A percentile compares a stretch with the other conserved stretches of the same genome.
phyloP scores from a whole-genome alignment of 345 rosid genomes.

The Carallia pectinifolia region DNA sequence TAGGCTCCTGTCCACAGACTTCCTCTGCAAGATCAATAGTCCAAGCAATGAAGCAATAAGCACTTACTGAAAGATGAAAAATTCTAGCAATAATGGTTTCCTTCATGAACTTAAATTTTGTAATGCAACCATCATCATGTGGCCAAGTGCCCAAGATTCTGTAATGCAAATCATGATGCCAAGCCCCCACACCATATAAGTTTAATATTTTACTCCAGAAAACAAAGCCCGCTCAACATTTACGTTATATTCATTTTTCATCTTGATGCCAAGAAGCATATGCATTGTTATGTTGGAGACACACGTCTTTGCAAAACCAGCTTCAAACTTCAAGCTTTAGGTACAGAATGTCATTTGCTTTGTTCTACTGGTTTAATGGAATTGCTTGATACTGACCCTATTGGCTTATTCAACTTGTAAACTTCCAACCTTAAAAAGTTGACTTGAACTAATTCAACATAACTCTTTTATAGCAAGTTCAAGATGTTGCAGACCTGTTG shows the following conservation, averaged over 20 bases:
- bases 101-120: not conserved
- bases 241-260: not conserved
- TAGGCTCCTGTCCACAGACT: constrained; percentile 90
- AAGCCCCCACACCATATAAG: not conserved
- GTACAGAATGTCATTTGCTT: too few species aligned
- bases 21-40: constrained; percentile 47
- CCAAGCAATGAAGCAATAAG: constrained; percentile 9
- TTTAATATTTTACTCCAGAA: not conserved
- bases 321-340: too few species aligned
- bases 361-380: too few species aligned
- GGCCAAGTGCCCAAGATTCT: too few species aligned
- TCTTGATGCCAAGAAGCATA: not conserved
- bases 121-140: not conserved
- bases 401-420: too few species aligned
- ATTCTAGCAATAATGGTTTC: not conserved
- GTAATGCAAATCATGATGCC: too few species aligned
- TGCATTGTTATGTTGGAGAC: too few species aligned
- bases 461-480: not conserved
- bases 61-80: not conserved
- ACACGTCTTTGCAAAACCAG: too few species aligned
- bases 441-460: too few species aligned
- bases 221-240: not conserved
- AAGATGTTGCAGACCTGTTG: constrained; percentile 47
- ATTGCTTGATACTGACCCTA: too few species aligned
- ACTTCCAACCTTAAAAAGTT: too few species aligned